These are phyloP conservation scores for Pezizomycotina sp. DNA, from an alignment of 2,329 filamentous ascomycete species.

Conservation along the genomic window DNA sequence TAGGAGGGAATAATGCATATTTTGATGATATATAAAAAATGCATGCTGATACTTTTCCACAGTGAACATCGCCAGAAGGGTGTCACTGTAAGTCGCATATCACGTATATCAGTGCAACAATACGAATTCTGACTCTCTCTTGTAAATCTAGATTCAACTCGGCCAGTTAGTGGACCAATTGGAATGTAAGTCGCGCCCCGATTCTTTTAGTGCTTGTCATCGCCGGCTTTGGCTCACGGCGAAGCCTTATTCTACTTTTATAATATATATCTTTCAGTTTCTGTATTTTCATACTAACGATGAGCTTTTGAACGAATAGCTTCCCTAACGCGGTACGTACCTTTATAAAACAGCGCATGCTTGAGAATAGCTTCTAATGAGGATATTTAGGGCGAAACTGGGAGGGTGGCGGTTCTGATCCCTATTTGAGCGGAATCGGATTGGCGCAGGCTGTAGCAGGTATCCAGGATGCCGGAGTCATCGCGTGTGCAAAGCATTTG, in stretches of 20 bases:
- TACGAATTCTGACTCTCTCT: neutral
- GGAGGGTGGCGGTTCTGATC: conserved; percentile 32
- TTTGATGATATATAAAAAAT: conserved; percentile 2
- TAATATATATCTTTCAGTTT: too few species aligned
- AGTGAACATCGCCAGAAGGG: conserved; percentile 22
- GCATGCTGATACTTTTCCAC: conserved; percentile 15
- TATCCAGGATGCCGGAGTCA: conserved; percentile 32
- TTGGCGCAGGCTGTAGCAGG: conserved; percentile 26
- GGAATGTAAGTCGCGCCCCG: too few species aligned
- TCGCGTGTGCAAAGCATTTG: conserved; percentile 43
- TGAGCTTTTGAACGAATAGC: too few species aligned
- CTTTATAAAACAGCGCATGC: conserved; percentile 26
- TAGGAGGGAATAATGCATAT: neutral
- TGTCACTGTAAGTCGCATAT: neutral
- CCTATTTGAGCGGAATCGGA: conserved; percentile 26
- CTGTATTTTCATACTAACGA: too few species aligned
- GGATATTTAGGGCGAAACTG: conserved; percentile 35
- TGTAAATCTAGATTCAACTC: conserved; percentile 4
- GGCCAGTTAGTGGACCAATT: too few species aligned
- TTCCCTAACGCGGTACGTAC: too few species aligned
- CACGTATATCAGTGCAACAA: neutral
- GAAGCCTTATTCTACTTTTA: too few species aligned
- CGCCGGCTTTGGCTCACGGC: too few species aligned
- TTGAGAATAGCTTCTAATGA: conserved; percentile 17
- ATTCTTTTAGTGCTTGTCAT: too few species aligned